These are phyloP conservation scores for Sporothrix humicola DNA, from an alignment of 2,329 filamentous ascomycete genomes.

Conservation along the genomic window DNA sequence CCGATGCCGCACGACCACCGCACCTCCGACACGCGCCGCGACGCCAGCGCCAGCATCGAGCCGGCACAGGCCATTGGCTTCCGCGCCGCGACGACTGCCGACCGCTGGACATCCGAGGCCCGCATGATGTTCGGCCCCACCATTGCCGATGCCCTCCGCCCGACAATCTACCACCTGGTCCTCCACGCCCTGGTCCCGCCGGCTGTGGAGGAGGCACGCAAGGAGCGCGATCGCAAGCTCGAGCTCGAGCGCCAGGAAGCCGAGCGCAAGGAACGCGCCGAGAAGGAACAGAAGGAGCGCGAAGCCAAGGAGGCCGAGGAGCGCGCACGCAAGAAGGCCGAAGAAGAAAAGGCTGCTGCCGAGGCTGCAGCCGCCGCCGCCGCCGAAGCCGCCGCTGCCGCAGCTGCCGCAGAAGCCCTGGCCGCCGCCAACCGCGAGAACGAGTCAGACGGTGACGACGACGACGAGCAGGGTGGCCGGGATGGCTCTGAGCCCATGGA, in stretches of 20 bases:
- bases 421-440: slow-evolving; percentile 43
- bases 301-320: slow-evolving; percentile 77
- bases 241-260: slow-evolving; percentile 60
- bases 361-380: slow-evolving; percentile 67
- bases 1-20: slow-evolving; percentile 23
- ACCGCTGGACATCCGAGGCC: slow-evolving; percentile 88
- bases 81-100: slow-evolving; percentile 69
- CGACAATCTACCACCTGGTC: slow-evolving; percentile 68
- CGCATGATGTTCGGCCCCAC: slow-evolving; percentile 78
- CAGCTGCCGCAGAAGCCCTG: slow-evolving; percentile 45
- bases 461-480: slow-evolving; percentile 39
- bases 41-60: slow-evolving; percentile 58
- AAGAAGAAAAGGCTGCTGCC: slow-evolving; percentile 68
- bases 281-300: slow-evolving; percentile 69
- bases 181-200: slow-evolving; percentile 78
- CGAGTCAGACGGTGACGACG: slow-evolving; percentile 42
- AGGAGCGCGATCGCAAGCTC: slow-evolving; percentile 64
- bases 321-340: slow-evolving; percentile 65
- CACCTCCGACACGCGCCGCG: slow-evolving; percentile 53
- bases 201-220: slow-evolving; percentile 80
- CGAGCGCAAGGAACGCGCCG: slow-evolving; percentile 61
- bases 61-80: slow-evolving; percentile 80
- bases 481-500: slow-evolving; percentile 64
- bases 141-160: slow-evolving; percentile 71
- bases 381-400: slow-evolving; percentile 53